Evolutionary conservation across 1,284 basidiomycete species (phyloP).

Genomic region (Hemileia vastatrix): DNA sequence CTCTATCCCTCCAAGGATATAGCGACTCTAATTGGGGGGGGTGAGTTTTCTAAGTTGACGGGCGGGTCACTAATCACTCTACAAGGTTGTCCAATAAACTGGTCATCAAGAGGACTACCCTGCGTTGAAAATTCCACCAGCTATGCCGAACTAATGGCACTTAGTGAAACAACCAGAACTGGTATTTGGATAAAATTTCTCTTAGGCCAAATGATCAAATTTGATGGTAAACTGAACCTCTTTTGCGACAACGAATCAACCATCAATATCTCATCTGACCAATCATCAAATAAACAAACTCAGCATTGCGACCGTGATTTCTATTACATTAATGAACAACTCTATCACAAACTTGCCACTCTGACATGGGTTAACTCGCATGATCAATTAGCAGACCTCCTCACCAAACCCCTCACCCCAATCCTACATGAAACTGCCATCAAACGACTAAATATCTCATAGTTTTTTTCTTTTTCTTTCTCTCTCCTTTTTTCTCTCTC

Average conservation of each 20-base stretch:
- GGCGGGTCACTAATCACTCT: neutral
- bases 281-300: neutral
- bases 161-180: neutral
- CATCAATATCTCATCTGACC: neutral
- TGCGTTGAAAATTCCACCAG: neutral
- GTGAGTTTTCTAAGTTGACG: neutral
- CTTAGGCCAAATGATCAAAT: neutral
- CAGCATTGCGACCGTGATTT: neutral
- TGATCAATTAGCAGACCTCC: neutral
- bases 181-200: neutral
- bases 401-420: neutral
- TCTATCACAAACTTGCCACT: neutral
- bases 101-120: slow-evolving; percentile 1
- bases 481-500: no score
- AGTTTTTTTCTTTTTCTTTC: no score
- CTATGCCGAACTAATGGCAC: neutral
- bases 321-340: neutral
- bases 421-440: no score
- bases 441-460: no score
- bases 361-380: neutral
- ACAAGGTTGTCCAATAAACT: neutral
- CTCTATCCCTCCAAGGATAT: no score
- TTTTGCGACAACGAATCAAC: slow-evolving; percentile 1
- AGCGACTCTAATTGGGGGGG: neutral
- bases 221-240: neutral